Evolutionary conservation across 805 yeast species (phyloP).

Genomic region (Zygosaccharomyces siamensis): DNA sequence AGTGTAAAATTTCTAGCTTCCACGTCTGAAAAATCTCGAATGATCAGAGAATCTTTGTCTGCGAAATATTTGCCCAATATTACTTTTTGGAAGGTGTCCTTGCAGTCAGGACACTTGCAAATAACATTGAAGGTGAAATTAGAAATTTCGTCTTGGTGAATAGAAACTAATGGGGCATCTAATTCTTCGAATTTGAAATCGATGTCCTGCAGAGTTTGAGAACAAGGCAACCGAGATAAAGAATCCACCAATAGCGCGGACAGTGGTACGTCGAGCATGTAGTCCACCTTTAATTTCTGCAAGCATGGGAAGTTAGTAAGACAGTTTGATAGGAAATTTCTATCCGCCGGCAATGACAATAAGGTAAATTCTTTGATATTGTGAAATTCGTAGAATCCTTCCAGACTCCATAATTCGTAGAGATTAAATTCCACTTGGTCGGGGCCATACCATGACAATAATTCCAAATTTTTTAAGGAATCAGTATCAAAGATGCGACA

Average conservation of each 20-base stretch:
- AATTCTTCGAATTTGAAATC: constrained; percentile 31
- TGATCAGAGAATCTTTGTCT: constrained; percentile 19
- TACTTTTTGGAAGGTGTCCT: constrained; percentile 25
- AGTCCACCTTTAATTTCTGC: constrained; percentile 35
- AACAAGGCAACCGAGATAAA: constrained; percentile 24
- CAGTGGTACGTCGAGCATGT: constrained; percentile 27
- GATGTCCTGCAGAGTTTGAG: constrained; percentile 28
- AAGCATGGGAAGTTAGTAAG: constrained; percentile 24
- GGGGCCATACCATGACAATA: constrained; percentile 38
- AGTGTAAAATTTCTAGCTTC: constrained; percentile 29
- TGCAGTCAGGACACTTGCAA: constrained; percentile 30
- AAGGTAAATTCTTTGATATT: constrained; percentile 33
- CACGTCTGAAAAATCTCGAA: constrained; percentile 22
- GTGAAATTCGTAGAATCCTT: constrained; percentile 31
- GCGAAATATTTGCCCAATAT: constrained; percentile 33
- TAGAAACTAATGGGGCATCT: constrained; percentile 20
- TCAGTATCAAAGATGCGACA: constrained; percentile 33
- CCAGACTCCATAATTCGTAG: constrained; percentile 25
- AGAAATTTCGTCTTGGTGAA: constrained; percentile 22
- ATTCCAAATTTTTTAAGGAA: constrained; percentile 30
- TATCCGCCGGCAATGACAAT: constrained; percentile 31
- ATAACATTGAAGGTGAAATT: constrained; percentile 17
- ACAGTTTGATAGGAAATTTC: constrained; percentile 24
- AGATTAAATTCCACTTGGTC: constrained; percentile 18
- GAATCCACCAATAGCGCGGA: constrained; percentile 19